Evolutionary conservation across 345 rosid species (phyloP).

Genomic region (Lepidium didymum): DNA sequence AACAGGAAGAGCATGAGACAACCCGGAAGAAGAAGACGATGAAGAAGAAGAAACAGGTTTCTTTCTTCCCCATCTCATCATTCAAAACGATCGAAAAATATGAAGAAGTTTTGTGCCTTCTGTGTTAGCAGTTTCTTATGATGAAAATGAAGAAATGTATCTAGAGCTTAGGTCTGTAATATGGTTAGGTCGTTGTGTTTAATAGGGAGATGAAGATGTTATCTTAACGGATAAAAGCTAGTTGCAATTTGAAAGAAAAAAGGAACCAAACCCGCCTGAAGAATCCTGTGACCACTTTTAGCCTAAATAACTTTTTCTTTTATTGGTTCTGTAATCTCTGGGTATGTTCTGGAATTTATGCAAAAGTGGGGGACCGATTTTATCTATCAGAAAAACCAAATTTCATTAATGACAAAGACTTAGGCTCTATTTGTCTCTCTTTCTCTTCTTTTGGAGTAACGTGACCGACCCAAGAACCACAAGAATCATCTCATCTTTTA

Average conservation of each 20-base stretch:
- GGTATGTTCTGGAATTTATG: slow-evolving; percentile 26
- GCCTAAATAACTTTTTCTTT: slow-evolving; percentile 1
- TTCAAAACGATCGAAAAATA: background rate
- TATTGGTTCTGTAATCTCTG: slow-evolving; percentile 1
- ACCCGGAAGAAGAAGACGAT: slow-evolving; percentile 30
- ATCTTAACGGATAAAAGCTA: slow-evolving; percentile 21
- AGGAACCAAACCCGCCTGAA: slow-evolving; percentile 30
- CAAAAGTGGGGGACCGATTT: slow-evolving; percentile 26
- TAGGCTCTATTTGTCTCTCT: background rate
- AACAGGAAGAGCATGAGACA: slow-evolving; percentile 39
- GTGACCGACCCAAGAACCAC: slow-evolving; percentile 28
- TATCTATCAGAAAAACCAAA: slow-evolving; percentile 23
- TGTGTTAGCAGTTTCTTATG: background rate
- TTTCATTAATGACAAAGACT: slow-evolving; percentile 28
- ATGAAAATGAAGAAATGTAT: slow-evolving; percentile 12
- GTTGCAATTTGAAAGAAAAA: slow-evolving; percentile 26
- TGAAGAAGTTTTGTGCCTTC: background rate
- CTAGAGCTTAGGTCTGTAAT: slow-evolving; percentile 14
- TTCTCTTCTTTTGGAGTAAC: slow-evolving; percentile 15
- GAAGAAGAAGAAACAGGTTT: slow-evolving; percentile 34
- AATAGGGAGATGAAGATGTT: slow-evolving; percentile 16
- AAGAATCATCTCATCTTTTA: slow-evolving; percentile 18
- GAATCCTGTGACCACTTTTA: slow-evolving; percentile 29
- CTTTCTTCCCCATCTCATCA: slow-evolving; percentile 68
- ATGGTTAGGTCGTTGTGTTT: slow-evolving; percentile 25